A percentile compares a stretch with the other conserved stretches of the same genome.
Conservation (phyloP, 148 eudicot species). For the Camellia japonica region DNA sequence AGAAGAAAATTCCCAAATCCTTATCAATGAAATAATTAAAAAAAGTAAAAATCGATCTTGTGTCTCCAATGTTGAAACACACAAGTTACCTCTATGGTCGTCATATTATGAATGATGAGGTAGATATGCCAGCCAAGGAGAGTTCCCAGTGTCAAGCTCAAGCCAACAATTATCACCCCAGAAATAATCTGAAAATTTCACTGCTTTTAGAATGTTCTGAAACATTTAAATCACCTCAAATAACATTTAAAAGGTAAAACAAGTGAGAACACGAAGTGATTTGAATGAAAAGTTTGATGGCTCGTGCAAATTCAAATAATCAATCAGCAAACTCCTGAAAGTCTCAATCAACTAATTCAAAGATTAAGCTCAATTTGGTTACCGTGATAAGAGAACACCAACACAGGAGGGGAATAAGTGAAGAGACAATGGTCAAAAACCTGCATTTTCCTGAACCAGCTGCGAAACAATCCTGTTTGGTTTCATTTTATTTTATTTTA, state of each 20-base stretch:
- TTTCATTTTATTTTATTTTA: too few species aligned
- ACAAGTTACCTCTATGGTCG: slow-evolving; percentile 62
- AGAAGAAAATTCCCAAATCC: not conserved
- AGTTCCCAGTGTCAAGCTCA: slow-evolving; percentile 43
- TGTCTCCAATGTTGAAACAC: slow-evolving; percentile 1
- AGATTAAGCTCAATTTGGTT: not conserved
- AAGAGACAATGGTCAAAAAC: not conserved
- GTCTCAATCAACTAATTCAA: not conserved
- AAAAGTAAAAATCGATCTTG: not conserved
- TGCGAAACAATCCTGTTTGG: not conserved
- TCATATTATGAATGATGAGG: slow-evolving; percentile 55
- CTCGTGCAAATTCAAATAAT: not conserved
- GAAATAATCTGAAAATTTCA: slow-evolving; percentile 40
- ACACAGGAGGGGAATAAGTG: not conserved
- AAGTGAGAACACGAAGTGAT: not conserved
- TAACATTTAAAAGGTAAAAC: not conserved
- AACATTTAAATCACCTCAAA: not conserved
- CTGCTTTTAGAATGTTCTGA: not conserved
- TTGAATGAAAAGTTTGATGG: not conserved
- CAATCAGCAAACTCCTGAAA: not conserved
- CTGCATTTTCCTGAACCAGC: not conserved
- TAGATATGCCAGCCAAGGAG: slow-evolving; percentile 65
- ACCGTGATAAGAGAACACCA: not conserved
- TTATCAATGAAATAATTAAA: not conserved
- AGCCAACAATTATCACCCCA: slow-evolving; percentile 31